Evolutionary conservation across 208 protist genomes (phyloP), one percentile per base, ranked within the genome.

Genomic region (Herpetomonas tarakana): DNA sequence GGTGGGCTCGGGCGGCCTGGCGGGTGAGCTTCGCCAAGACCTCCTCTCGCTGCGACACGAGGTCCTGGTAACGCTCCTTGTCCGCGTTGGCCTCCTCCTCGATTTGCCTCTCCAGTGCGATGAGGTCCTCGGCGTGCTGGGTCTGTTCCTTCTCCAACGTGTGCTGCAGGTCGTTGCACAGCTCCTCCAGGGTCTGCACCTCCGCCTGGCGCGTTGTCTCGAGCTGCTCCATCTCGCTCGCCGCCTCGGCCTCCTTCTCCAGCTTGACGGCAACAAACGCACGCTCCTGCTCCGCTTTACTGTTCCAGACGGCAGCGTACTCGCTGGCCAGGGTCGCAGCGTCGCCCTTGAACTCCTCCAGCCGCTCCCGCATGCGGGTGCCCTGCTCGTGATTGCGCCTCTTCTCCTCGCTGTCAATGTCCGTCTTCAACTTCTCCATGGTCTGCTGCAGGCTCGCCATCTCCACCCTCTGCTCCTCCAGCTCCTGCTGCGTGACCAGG

Each of bases 351-450:
- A 96, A 92, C 67, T 96, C 88, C 52, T 97, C 88, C 26, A 70
- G 81, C 25, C 92, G 81, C 68, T 97, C 95, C 55, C 93, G 92
- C 35, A 98, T 58, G 19, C 90, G 91, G 22, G 96, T 94, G 38
- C 83, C 83, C 70, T 97, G 90, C 74, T 96, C 91, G 55, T 98
- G 83, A 26, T 88, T 91, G 35, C 93, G 84, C 12, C 96, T 81
- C 66, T 96, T 96, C 62, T 98, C 89, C 53, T 98, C 88, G 55
- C 96, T 94, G 50, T 98, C 92, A 51, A 97, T 93, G 58, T 98
- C 90, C 11, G 93, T 89, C 61, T 86, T 89, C 12, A 98, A 76
- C 59, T 93, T 92, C 38, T 93, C 91, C 2, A 97, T 86, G 56
- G 86, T 83, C 52, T 91, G 78, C 68, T 87, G 81, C n/a, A 96